These are phyloP conservation scores for Kalmusia sp. DNA, from an alignment of 2,329 filamentous ascomycete species.

Conservation along the genomic window DNA sequence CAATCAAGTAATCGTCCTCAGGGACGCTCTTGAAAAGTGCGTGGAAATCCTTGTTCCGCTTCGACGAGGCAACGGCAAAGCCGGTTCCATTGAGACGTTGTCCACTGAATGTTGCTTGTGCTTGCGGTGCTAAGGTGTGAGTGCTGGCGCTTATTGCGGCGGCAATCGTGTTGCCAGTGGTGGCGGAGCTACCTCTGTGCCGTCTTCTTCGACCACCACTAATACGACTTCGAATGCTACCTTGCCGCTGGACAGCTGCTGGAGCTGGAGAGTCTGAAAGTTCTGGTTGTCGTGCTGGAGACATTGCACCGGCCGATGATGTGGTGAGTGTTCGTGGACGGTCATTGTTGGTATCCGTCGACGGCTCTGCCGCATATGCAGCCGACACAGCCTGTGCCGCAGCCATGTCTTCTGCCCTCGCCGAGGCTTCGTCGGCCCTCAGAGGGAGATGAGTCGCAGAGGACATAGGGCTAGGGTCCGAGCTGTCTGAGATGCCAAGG, in stretches of 20 bases:
- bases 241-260: slow-evolving; percentile 59
- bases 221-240: slow-evolving; percentile 61
- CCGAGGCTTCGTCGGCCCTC: slow-evolving; percentile 59
- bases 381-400: slow-evolving; percentile 67
- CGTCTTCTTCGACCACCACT: slow-evolving; percentile 63
- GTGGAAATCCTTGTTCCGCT: slow-evolving; percentile 95
- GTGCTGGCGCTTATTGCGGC: slow-evolving; percentile 76
- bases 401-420: slow-evolving; percentile 65
- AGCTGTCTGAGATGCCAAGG: slow-evolving; percentile 76
- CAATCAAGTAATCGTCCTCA: slow-evolving; percentile 96
- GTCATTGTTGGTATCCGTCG: slow-evolving; percentile 36
- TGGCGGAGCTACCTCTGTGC: slow-evolving; percentile 81
- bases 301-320: slow-evolving; percentile 42
- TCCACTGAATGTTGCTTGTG: slow-evolving; percentile 63
- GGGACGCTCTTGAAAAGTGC: slow-evolving; percentile 93
- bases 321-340: slow-evolving; percentile 50
- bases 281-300: slow-evolving; percentile 70
- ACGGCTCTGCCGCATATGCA: slow-evolving; percentile 61
- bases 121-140: slow-evolving; percentile 71
- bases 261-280: slow-evolving; percentile 66
- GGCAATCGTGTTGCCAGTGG: slow-evolving; percentile 70
- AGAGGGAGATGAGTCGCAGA: slow-evolving; percentile 64
- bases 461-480: slow-evolving; percentile 63
- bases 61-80: slow-evolving; percentile 95
- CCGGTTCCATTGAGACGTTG: slow-evolving; percentile 91